A percentile compares a stretch with the other conserved stretches of the same genome.
These are phyloP conservation scores for Aspergillus tamarii DNA, from an alignment of 2,329 filamentous ascomycete genomes.

Conservation along the genomic window DNA sequence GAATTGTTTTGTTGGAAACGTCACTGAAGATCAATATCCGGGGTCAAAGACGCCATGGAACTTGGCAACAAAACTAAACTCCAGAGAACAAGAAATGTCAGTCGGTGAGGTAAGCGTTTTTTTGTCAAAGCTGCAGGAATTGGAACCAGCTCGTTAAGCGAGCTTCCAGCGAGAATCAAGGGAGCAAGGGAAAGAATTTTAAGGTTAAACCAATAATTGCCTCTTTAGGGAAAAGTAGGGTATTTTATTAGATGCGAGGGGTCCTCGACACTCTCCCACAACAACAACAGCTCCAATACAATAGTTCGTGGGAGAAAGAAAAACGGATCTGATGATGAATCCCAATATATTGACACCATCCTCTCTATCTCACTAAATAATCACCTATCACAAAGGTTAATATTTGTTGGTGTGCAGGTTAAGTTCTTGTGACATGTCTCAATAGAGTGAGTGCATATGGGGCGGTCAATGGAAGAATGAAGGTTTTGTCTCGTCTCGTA, in stretches of 20 bases:
- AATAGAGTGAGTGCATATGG: not conserved
- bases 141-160: not conserved
- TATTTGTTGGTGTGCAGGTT: not conserved
- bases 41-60: not conserved
- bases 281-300: not conserved
- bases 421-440: not conserved
- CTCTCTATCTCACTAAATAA: not conserved
- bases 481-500: not conserved
- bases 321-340: not conserved
- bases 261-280: not conserved
- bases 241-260: not conserved
- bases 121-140: not conserved
- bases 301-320: not conserved
- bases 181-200: not conserved
- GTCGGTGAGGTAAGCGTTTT: not conserved
- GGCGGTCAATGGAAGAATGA: not conserved
- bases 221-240: not conserved
- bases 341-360: not conserved
- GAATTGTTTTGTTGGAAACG: not conserved
- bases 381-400: not conserved
- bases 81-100: not conserved
- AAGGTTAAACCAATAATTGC: not conserved
- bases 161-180: not conserved
- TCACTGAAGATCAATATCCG: not conserved
- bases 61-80: not conserved